Percentiles rank a stretch among this genome's conserved stretches.
phyloP scores from a whole-genome alignment of 148 eudicot genomes.

The Polygonum maritimum region DNA sequence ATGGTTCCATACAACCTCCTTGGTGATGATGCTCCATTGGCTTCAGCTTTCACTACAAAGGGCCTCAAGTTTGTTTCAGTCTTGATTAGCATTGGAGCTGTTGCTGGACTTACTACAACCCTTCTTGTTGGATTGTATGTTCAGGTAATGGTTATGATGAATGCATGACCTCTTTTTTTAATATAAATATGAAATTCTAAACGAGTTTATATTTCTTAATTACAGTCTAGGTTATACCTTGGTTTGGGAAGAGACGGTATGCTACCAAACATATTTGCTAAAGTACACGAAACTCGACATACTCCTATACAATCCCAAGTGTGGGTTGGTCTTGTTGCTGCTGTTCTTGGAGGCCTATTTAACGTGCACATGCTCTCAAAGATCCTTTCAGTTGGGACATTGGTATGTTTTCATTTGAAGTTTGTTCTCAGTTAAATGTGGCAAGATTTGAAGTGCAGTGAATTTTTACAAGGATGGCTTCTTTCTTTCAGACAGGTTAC shows the following conservation, averaged over 20 bases:
- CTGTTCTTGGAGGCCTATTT: slow-evolving; percentile 70
- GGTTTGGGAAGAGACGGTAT: slow-evolving; percentile 98
- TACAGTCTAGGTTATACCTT: slow-evolving; percentile 87
- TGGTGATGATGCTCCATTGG: slow-evolving; percentile 90
- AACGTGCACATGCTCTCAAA: slow-evolving; percentile 82
- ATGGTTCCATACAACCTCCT: slow-evolving; percentile 79
- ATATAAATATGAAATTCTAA: neutral
- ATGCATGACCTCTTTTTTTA: neutral
- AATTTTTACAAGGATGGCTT: slow-evolving; percentile 2
- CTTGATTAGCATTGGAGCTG: slow-evolving; percentile 88
- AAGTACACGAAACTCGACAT: slow-evolving; percentile 66
- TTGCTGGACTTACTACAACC: slow-evolving; percentile 97
- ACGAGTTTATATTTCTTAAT: slow-evolving; percentile 12
- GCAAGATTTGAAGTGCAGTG: slow-evolving; percentile 2
- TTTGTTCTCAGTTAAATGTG: slow-evolving; percentile 5
- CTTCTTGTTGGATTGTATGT: slow-evolving; percentile 96
- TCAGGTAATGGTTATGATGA: slow-evolving; percentile 49
- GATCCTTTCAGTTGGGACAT: slow-evolving; percentile 86
- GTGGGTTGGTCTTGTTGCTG: slow-evolving; percentile 93
- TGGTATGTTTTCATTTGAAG: slow-evolving; percentile 48
- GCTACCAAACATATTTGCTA: slow-evolving; percentile 72
- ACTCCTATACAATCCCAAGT: slow-evolving; percentile 86
- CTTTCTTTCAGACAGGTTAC: slow-evolving; percentile 76
- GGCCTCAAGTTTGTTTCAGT: slow-evolving; percentile 79
- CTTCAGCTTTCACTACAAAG: slow-evolving; percentile 74